Conservation (phyloP, 306 rosid species). For the Arachis stenosperma region DNA sequence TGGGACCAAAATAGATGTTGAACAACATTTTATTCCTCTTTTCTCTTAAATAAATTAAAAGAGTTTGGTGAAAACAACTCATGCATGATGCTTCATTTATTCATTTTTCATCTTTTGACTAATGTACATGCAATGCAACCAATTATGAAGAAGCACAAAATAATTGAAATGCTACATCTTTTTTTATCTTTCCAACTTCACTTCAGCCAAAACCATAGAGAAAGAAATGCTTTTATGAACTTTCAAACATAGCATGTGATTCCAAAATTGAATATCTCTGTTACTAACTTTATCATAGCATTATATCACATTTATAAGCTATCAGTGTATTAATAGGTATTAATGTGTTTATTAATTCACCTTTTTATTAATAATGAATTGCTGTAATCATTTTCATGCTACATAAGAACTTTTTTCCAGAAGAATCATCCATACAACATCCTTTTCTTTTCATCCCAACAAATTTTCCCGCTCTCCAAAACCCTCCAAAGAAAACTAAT, state of each 20-base stretch:
- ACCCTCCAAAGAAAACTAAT: slow-evolving; percentile 34
- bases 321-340: too few species aligned
- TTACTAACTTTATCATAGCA: not conserved
- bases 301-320: too few species aligned
- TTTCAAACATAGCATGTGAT: slow-evolving; percentile 18
- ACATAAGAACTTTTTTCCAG: slow-evolving; percentile 12
- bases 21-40: slow-evolving; percentile 18
- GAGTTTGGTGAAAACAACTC: slow-evolving; percentile 18
- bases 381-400: not conserved
- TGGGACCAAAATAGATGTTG: slow-evolving; percentile 40
- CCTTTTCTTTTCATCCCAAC: slow-evolving; percentile 39
- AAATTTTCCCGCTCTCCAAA: slow-evolving; percentile 48
- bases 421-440: slow-evolving; percentile 33
- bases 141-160: slow-evolving; percentile 11
- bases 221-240: slow-evolving; percentile 11
- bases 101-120: slow-evolving; percentile 33
- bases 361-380: too few species aligned
- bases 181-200: slow-evolving; percentile 5
- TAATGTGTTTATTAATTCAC: too few species aligned
- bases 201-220: slow-evolving; percentile 16
- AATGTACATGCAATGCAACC: not conserved
- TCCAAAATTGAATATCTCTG: not conserved
- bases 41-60: not conserved
- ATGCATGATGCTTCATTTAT: slow-evolving; percentile 13
- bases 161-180: slow-evolving; percentile 1